Conservation (phyloP, 2,329 filamentous ascomycete genomes). For the Ciborinia camelliae region DNA sequence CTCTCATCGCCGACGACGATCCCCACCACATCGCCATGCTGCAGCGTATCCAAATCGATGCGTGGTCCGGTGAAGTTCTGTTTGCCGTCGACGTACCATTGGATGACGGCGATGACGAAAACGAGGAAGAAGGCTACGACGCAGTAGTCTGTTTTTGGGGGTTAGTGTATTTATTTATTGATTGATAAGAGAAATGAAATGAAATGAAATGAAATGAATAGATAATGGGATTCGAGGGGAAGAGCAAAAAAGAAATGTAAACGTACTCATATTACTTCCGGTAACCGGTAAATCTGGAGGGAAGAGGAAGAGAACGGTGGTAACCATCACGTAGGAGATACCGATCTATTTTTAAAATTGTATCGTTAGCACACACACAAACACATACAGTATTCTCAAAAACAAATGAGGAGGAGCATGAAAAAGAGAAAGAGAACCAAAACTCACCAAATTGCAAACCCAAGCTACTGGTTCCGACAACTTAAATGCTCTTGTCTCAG, state of each 20-base stretch:
- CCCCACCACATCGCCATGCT: conserved; percentile 31
- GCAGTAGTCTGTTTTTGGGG: conserved; percentile 29
- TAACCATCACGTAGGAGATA: conserved; percentile 54
- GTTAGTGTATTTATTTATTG: no score
- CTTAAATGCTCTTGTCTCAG: conserved; percentile 52
- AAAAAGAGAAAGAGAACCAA: conserved; percentile 22
- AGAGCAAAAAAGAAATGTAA: background rate
- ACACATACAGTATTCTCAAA: no score
- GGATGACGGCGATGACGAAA: conserved; percentile 43
- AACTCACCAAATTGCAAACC: conserved; percentile 50
- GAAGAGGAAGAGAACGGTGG: conserved; percentile 62
- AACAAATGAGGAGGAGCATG: background rate
- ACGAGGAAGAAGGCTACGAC: conserved; percentile 44
- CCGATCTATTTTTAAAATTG: conserved; percentile 42
- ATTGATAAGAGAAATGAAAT: no score
- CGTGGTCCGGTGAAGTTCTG: conserved; percentile 52
- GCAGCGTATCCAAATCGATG: conserved; percentile 41
- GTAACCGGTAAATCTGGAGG: conserved; percentile 56
- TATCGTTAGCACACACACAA: conserved; percentile 21
- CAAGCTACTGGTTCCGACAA: conserved; percentile 55
- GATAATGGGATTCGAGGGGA: background rate
- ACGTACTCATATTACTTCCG: conserved; percentile 56
- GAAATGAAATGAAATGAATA: no score
- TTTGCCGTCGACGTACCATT: conserved; percentile 58
- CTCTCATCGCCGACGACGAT: conserved; percentile 15